Evolutionary conservation across 768 basidiomycete genomes (phyloP), one percentile per base, ranked within the genome.

Genomic region (Auriculariales sp.): DNA sequence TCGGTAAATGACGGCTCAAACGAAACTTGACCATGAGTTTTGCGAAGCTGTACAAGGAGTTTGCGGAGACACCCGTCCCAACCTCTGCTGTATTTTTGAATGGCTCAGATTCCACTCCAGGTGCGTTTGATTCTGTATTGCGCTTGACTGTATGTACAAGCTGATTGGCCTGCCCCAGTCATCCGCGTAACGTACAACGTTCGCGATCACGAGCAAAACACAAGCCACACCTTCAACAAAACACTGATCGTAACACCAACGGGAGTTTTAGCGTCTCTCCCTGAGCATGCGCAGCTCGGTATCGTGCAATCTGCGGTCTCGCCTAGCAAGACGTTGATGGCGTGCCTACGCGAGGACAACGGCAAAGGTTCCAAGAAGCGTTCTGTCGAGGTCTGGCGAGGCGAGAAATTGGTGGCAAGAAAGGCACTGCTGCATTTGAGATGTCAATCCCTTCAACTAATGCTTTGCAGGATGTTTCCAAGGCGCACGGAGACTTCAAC

Each of bases 371-470:
- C 22, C 22, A 66, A 70, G 52, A 74, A 69, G 53, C 69, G 78
- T 29, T 73, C 68, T 48, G 69, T 83, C 0, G 82, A 85, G 59
- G 62, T 84, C 12, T 83, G 80, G 78, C 56, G 61, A 0, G 68
- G 65, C 0, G 64, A 68, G 27, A 54, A 59, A 7, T 58, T 79
- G 1, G 69, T 74, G 46, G 66, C 63, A 0, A 71, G 70, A 0
- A 56, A 72, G 39, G 39, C 27, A 19, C 35, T 7, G 14, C 7
- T 6, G 6, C 22, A 36, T 44, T 44, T 19, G 12, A 19, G 22
- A 12, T n/a, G 22, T 19, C 22, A n/a, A 7, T 24, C 39, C 9
- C 6, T 11, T 15, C 19, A 24, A 24, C 22, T 24, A 7, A 32
- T 32, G 31, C n/a, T 32, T 7, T 22, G 12, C 19, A 44, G 28